phyloP scores from a whole-genome alignment of 176 grass and related monocot species.

The Carex scoparia region DNA sequence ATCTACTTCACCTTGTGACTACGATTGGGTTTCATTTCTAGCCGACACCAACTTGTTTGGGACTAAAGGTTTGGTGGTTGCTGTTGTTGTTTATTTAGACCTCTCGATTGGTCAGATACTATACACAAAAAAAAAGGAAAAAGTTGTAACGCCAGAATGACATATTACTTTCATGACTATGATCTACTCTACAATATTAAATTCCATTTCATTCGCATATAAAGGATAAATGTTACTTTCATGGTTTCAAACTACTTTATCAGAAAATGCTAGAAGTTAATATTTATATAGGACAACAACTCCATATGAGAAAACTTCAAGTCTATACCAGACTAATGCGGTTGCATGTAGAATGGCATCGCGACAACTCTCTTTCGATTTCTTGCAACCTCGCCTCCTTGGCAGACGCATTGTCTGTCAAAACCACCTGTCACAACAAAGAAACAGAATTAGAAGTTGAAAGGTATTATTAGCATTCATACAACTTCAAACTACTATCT shows the following conservation, averaged over 20 bases:
- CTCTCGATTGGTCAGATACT: not conserved
- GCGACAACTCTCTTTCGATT: constrained; percentile 60
- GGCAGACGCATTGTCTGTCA: constrained; percentile 50
- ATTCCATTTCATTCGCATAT: not conserved
- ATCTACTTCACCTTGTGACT: too few relatives aligned
- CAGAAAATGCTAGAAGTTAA: constrained; percentile 6
- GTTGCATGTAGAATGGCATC: constrained; percentile 61
- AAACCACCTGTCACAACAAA: constrained; percentile 48
- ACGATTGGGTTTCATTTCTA: too few relatives aligned
- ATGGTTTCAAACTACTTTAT: not conserved
- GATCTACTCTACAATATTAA: not conserved
- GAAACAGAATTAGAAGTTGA: constrained; percentile 10
- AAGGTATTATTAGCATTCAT: not conserved
- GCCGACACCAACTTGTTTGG: too few relatives aligned
- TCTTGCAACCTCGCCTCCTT: constrained; percentile 75
- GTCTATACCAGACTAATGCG: constrained; percentile 65
- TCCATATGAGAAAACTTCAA: not conserved
- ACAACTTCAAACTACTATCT: not conserved
- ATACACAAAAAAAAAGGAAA: not conserved
- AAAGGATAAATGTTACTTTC: not conserved
- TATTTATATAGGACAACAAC: not conserved
- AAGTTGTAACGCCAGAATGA: not conserved
- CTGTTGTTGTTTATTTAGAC: not conserved
- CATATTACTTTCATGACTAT: not conserved
- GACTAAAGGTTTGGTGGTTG: too few relatives aligned